These are phyloP conservation scores for Durio zibethinus DNA, from an alignment of 345 rosid species.

Conservation along the genomic window DNA sequence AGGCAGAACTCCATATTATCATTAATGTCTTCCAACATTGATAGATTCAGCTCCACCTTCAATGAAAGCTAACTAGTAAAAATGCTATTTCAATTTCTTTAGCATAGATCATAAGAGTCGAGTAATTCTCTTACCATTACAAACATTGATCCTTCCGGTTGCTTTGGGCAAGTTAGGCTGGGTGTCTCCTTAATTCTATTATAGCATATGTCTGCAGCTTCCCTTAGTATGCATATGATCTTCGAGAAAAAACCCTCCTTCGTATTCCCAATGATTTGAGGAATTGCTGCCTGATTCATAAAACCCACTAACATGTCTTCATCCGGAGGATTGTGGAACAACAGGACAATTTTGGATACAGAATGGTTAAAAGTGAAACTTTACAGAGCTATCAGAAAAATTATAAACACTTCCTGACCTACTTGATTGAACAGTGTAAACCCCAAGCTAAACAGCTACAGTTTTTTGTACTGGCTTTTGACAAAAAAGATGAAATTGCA, in stretches of 20 bases:
- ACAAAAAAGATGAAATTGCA: too few relatives aligned
- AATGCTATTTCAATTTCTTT: not conserved
- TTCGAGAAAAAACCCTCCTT: constrained; percentile 54
- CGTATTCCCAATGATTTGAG: constrained; percentile 54
- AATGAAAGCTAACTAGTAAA: not conserved
- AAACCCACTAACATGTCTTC: not conserved
- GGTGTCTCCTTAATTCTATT: constrained; percentile 51
- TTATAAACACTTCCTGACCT: too few relatives aligned
- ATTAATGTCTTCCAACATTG: constrained; percentile 50
- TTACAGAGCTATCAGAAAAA: too few relatives aligned
- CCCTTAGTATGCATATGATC: constrained; percentile 36
- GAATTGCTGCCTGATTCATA: constrained; percentile 55
- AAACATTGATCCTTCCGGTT: constrained; percentile 67
- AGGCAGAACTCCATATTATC: constrained; percentile 63
- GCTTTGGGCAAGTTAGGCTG: constrained; percentile 51
- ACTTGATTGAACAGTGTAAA: too few relatives aligned
- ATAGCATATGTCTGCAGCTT: constrained; percentile 46
- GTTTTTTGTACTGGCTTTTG: not conserved
- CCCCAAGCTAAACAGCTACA: too few relatives aligned
- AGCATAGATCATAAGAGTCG: not conserved
- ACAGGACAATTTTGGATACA: too few relatives aligned
- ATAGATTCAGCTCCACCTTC: constrained; percentile 55
- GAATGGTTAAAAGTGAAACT: too few relatives aligned
- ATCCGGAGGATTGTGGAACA: not conserved
- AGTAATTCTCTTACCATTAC: constrained; percentile 42